Percentiles rank a stretch among this genome's conserved stretches.
Conservation (phyloP, 225 moss, liverwort and hornwort genomes). For the Antitrichia curtipendula region DNA sequence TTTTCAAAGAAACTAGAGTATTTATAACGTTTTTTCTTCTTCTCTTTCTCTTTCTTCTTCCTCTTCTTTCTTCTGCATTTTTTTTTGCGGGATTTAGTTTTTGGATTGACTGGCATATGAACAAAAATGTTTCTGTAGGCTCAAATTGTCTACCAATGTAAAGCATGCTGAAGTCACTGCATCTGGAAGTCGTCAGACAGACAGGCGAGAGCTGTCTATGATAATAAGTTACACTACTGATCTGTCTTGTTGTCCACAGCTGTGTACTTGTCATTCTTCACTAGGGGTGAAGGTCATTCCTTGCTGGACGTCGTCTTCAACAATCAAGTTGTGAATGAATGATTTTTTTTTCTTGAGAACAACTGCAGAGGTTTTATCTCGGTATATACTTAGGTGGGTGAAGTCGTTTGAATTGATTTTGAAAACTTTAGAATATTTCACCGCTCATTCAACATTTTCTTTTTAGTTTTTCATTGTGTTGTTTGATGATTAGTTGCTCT, state of each 20-base stretch:
- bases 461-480: neutral
- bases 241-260: neutral
- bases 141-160: neutral
- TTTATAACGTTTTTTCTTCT: neutral
- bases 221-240: neutral
- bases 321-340: neutral
- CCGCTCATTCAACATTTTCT: neutral
- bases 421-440: too few relatives aligned
- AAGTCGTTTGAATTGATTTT: neutral
- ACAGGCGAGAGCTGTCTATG: neutral
- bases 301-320: neutral
- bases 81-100: neutral
- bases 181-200: neutral
- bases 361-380: neutral
- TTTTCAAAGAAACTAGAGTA: neutral
- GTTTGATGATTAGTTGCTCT: neutral
- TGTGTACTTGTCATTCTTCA: neutral
- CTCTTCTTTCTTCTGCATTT: neutral
- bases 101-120: neutral
- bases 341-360: neutral
- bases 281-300: neutral
- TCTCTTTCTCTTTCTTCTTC: neutral
- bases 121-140: neutral
- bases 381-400: neutral
- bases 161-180: neutral